phyloP scores from a whole-genome alignment of 768 basidiomycete genomes.

The Pholiota microspora region DNA sequence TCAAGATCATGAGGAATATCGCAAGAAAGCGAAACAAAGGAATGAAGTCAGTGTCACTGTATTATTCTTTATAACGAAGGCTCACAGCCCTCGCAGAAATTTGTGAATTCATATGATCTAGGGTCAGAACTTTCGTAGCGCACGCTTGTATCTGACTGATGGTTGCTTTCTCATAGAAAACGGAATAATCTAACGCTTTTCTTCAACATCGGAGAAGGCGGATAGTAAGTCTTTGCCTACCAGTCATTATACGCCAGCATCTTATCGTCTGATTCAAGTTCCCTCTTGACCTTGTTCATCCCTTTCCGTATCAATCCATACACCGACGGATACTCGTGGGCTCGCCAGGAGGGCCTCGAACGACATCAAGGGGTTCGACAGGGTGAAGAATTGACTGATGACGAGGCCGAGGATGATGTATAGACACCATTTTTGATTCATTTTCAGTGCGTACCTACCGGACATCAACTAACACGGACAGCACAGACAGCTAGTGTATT shows the following conservation, averaged over 20 bases:
- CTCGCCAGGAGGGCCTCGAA: constrained; percentile 61
- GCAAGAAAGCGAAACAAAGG: constrained; percentile 60
- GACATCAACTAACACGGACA: neutral
- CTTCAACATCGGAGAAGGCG: constrained; percentile 79
- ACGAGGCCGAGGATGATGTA: constrained; percentile 59
- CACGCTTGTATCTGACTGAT: neutral
- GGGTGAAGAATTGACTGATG: constrained; percentile 89
- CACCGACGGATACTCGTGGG: constrained; percentile 84
- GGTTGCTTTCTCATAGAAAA: constrained; percentile 29
- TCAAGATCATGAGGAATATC: constrained; percentile 83
- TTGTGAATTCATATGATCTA: constrained; percentile 90
- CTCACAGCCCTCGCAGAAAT: constrained; percentile 60
- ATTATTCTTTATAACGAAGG: too few species aligned
- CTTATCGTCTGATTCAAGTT: constrained; percentile 42
- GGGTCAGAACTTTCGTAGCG: constrained; percentile 45
- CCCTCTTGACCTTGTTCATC: constrained; percentile 74
- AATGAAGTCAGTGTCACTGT: constrained; percentile 22
- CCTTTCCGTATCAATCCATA: constrained; percentile 80
- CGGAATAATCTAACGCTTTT: constrained; percentile 75
- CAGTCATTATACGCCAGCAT: neutral
- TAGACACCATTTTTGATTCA: neutral
- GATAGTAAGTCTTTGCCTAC: constrained; percentile 63
- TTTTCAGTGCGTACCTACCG: neutral
- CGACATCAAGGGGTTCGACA: constrained; percentile 60
- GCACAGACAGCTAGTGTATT: neutral